phyloP scores from a whole-genome alignment of 805 yeast genomes.

The Teunomyces funiuensis region DNA sequence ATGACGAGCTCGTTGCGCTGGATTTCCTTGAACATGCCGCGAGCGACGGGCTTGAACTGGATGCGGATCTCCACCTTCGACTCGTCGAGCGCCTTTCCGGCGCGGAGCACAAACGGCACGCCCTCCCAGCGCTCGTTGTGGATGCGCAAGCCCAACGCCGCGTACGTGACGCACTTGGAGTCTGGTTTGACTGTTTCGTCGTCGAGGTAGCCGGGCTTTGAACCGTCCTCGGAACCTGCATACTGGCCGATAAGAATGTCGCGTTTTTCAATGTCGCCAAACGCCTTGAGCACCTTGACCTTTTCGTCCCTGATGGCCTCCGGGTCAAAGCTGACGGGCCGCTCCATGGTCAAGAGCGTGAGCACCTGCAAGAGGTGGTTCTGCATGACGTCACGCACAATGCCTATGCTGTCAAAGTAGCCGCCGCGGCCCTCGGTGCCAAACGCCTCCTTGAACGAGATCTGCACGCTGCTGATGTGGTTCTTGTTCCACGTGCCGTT shows the following conservation, averaged over 20 bases:
- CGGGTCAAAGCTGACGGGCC: conserved; percentile 88
- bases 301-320: conserved; percentile 96
- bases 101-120: conserved; percentile 92
- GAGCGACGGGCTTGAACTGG: conserved; percentile 84
- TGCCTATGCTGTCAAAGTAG: conserved; percentile 92
- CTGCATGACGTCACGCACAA: conserved; percentile 97
- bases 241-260: conserved; percentile 89
- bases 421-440: conserved; percentile 99
- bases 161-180: conserved; percentile 89
- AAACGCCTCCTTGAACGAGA: conserved; percentile 95
- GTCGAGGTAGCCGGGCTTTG: conserved; percentile 87
- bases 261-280: conserved; percentile 61
- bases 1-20: conserved; percentile 92
- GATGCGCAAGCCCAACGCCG: conserved; percentile 77
- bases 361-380: conserved; percentile 93
- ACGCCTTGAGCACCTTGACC: conserved; percentile 85
- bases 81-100: conserved; percentile 96
- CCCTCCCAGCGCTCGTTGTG: conserved; percentile 98
- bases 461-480: conserved; percentile 76
- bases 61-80: conserved; percentile 93
- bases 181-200: conserved; percentile 83
- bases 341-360: conserved; percentile 91
- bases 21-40: conserved; percentile 77
- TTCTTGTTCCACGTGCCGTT: conserved; percentile 87
- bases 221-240: conserved; percentile 77